These are phyloP conservation scores for Microbotryum saponariae DNA, from an alignment of 1,284 basidiomycete genomes.

Conservation along the genomic window DNA sequence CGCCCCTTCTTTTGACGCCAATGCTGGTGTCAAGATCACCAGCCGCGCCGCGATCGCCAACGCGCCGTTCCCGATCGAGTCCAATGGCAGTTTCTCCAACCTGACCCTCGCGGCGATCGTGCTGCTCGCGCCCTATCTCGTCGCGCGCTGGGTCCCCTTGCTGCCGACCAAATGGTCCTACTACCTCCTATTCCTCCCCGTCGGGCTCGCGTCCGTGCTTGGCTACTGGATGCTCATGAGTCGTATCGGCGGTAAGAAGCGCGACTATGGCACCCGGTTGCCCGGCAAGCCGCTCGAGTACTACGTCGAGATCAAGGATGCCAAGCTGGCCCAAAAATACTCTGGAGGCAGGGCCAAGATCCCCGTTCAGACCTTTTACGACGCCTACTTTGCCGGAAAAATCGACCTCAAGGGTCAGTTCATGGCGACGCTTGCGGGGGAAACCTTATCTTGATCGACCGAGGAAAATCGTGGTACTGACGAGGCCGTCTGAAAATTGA, in stretches of 20 bases:
- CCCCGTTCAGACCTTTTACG: slow-evolving; percentile 95
- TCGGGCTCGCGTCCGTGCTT: slow-evolving; percentile 62
- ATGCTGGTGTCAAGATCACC: slow-evolving; percentile 29
- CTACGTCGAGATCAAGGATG: slow-evolving; percentile 87
- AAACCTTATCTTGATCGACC: not conserved
- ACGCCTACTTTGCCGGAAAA: slow-evolving; percentile 95
- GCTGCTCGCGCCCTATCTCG: slow-evolving; percentile 59
- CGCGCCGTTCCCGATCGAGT: slow-evolving; percentile 74
- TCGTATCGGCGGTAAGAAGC: slow-evolving; percentile 55
- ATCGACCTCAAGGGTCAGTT: slow-evolving; percentile 81
- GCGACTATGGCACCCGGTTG: slow-evolving; percentile 85
- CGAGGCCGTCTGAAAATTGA: not conserved
- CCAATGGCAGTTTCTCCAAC: slow-evolving; percentile 44
- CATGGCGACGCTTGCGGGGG: not conserved
- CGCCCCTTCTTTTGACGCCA: slow-evolving; percentile 23
- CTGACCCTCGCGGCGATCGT: slow-evolving; percentile 66
- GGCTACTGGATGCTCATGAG: slow-evolving; percentile 88
- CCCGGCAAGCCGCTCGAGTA: slow-evolving; percentile 77
- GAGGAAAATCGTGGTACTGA: not conserved
- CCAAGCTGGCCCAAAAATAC: slow-evolving; percentile 69
- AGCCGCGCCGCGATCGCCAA: slow-evolving; percentile 47
- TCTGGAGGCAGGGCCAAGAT: slow-evolving; percentile 73
- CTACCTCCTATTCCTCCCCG: slow-evolving; percentile 63
- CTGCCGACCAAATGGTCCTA: slow-evolving; percentile 52
- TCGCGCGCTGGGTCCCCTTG: slow-evolving; percentile 64